Conservation (phyloP, 768 basidiomycete species). For the Suillus occidentalis region DNA sequence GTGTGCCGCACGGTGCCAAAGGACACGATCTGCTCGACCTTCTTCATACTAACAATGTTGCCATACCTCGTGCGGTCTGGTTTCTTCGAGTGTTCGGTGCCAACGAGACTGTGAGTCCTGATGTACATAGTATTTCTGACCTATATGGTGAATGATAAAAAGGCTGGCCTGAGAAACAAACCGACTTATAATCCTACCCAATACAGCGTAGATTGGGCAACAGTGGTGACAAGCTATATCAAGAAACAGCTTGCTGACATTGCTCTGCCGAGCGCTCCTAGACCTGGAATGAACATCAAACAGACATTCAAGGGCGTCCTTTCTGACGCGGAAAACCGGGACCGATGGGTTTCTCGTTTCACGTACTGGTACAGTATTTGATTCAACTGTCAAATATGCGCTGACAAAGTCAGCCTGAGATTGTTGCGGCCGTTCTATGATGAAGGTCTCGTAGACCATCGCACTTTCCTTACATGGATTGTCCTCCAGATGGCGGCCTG, state of each 20-base stretch:
- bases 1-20: conserved; percentile 84
- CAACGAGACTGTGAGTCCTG: conserved; percentile 68
- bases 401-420: conserved; percentile 49
- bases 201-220: conserved; percentile 86
- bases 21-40: conserved; percentile 83
- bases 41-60: conserved; percentile 72
- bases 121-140: conserved; percentile 7
- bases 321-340: conserved; percentile 66
- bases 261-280: conserved; percentile 73
- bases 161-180: conserved; percentile 78
- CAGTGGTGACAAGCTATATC: conserved; percentile 74
- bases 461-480: conserved; percentile 76
- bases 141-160: conserved; percentile 4
- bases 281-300: conserved; percentile 77
- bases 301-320: conserved; percentile 82
- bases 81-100: conserved; percentile 84
- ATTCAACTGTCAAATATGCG: background rate
- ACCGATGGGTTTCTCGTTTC: conserved; percentile 78
- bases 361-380: conserved; percentile 59
- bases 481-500: conserved; percentile 74
- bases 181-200: conserved; percentile 79
- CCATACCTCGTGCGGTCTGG: conserved; percentile 83
- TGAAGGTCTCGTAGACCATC: conserved; percentile 78
- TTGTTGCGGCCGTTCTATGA: conserved; percentile 75
- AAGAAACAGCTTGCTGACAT: conserved; percentile 83